These are phyloP conservation scores for Malus hybrid DNA, from an alignment of 331 rosid species.

Conservation along the genomic window DNA sequence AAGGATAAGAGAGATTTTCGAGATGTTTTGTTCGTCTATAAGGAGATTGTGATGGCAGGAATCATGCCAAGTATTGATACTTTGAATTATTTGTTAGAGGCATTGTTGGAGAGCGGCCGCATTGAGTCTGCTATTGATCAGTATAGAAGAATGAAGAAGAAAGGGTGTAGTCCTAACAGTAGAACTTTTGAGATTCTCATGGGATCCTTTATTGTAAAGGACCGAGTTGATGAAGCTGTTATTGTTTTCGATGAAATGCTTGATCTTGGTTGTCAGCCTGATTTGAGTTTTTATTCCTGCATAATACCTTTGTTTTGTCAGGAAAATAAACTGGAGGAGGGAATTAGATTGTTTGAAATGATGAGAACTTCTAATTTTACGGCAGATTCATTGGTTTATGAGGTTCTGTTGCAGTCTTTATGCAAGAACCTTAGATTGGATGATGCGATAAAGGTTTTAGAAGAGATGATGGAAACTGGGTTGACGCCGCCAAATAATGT, in stretches of 20 bases:
- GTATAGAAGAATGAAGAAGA: slow-evolving; percentile 65
- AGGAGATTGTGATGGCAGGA: slow-evolving; percentile 80
- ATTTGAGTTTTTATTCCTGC: slow-evolving; percentile 50
- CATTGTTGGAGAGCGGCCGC: slow-evolving; percentile 29
- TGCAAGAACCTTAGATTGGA: slow-evolving; percentile 51
- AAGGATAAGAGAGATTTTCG: slow-evolving; percentile 39
- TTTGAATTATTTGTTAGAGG: slow-evolving; percentile 66
- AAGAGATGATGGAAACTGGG: slow-evolving; percentile 47
- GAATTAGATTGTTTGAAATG: slow-evolving; percentile 43
- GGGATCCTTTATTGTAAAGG: slow-evolving; percentile 39
- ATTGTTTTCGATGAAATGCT: slow-evolving; percentile 39
- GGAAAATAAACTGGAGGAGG: slow-evolving; percentile 50
- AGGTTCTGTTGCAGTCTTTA: slow-evolving; percentile 42
- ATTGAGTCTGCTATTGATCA: slow-evolving; percentile 67
- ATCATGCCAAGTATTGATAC: slow-evolving; percentile 51
- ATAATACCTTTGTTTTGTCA: slow-evolving; percentile 59
- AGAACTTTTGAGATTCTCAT: slow-evolving; percentile 61
- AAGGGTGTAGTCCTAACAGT: slow-evolving; percentile 67
- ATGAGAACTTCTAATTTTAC: slow-evolving; percentile 53
- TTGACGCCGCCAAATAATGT: slow-evolving; percentile 17
- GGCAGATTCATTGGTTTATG: slow-evolving; percentile 37
- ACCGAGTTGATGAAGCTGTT: slow-evolving; percentile 58
- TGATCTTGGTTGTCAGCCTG: slow-evolving; percentile 34
- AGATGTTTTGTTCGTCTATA: slow-evolving; percentile 64
- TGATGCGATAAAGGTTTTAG: slow-evolving; percentile 36